Base-by-base conservation (phyloP, 1,284 basidiomycete genomes). In the Naganishia liquefaciens region DNA sequence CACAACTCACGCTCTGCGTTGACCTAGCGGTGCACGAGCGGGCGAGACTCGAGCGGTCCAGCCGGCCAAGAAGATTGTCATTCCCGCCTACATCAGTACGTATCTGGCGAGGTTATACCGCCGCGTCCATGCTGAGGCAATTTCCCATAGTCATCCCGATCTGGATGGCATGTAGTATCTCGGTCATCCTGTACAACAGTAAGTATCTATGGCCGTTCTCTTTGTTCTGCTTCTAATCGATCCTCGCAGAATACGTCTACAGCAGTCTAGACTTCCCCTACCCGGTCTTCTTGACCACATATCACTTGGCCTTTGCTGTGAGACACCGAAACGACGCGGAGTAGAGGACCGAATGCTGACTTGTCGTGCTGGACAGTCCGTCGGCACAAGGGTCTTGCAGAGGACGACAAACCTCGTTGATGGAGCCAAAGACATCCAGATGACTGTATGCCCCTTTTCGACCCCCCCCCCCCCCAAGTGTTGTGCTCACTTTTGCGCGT, bases 131-230 rank as follows among this genome's bases (percentile, higher is more conserved):
- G 21, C 44, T 50, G 28, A 64, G 66, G 52, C 55, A 55, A 28
- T 25, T 23, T 50, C 44, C 7, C 28, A 0, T 64, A 79, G 78
- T 79, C 69, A 78, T 79, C 62, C 78, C 76, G 25, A 76, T 79
- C 66, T 79, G 78, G 94, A 98, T 98, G 76, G 81, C 86, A 17
- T 88, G 96, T 72, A 90, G 88, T 68, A 91, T 91, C 46, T 80
- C 86, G 11, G 94, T 98, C 75, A 98, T 98, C 80, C 87, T 97
- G 64, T 97, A 97, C 86, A 98, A 98, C 85, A 94, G 77, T 78
- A 64, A 58, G 75, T 71, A 7, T 1, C 28, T 17, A 30, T 2
- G 42, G 30, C 40, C 25, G 3, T 37, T 13, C 51, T 43, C 30
- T 28, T 37, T 2, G 11, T 25, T n/a, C 25, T 49, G 55, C 17